Percentiles rank a stretch among this genome's conserved stretches.
phyloP scores from a whole-genome alignment of 148 eudicot genomes.

The Rhododendron mucronatum region DNA sequence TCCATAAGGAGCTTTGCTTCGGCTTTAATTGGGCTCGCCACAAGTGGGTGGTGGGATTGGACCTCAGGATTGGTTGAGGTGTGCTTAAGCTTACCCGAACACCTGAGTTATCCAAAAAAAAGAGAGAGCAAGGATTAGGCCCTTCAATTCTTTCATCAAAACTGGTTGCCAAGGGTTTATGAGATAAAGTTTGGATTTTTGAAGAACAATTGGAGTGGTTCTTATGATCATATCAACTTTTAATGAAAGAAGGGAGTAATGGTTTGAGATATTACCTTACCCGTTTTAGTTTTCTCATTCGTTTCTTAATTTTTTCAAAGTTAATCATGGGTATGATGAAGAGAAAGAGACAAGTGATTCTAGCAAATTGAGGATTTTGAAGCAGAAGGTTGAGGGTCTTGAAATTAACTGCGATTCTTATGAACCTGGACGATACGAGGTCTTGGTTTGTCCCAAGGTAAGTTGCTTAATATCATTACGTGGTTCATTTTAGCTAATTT shows the following conservation, averaged over 20 bases:
- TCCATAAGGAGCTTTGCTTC: too few relatives aligned
- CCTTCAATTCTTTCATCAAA: background rate
- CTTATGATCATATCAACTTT: background rate
- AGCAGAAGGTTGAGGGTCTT: slow-evolving; percentile 20
- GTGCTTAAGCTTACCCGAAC: too few relatives aligned
- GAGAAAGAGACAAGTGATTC: slow-evolving; percentile 8
- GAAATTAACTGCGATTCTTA: slow-evolving; percentile 24
- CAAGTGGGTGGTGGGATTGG: too few relatives aligned
- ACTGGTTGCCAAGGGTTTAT: background rate
- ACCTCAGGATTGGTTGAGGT: too few relatives aligned
- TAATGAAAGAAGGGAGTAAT: background rate
- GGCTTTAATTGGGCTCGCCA: too few relatives aligned
- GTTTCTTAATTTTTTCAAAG: background rate
- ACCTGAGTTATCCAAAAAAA: too few relatives aligned
- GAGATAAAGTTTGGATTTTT: background rate
- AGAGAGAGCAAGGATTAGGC: background rate
- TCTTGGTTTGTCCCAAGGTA: slow-evolving; percentile 37
- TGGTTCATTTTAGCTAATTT: background rate
- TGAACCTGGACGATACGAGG: slow-evolving; percentile 22
- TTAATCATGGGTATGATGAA: slow-evolving; percentile 3
- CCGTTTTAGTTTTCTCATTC: background rate
- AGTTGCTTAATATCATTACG: background rate
- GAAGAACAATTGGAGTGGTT: background rate
- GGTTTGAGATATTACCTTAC: background rate
- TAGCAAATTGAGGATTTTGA: slow-evolving; percentile 17